These are phyloP conservation scores for Yamadazyma paraphyllophila DNA, from an alignment of 805 yeast genomes.

Conservation along the genomic window DNA sequence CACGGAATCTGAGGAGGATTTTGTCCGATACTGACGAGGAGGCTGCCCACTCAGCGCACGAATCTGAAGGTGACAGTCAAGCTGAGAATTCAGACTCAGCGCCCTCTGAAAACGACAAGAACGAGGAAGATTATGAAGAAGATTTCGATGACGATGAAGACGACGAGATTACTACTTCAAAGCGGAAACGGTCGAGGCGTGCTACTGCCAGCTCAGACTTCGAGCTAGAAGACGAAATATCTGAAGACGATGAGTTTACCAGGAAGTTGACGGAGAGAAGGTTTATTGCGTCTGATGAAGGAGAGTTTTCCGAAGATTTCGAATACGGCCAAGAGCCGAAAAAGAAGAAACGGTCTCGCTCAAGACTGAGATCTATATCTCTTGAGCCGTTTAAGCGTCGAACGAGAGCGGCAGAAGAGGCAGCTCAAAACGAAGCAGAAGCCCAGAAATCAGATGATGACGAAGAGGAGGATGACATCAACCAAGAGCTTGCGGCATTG, in stretches of 20 bases:
- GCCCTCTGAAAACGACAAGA: slow-evolving; percentile 17
- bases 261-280: slow-evolving; percentile 30
- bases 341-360: slow-evolving; percentile 14
- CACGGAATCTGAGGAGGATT: slow-evolving; percentile 1
- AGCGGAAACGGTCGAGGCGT: slow-evolving; percentile 1
- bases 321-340: slow-evolving; percentile 18
- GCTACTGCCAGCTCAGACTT: slow-evolving; percentile 19
- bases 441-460: slow-evolving; percentile 29
- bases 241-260: slow-evolving; percentile 24
- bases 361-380: slow-evolving; percentile 23
- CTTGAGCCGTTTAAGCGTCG: slow-evolving; percentile 21
- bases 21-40: slow-evolving; percentile 14
- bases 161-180: slow-evolving; percentile 6
- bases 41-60: slow-evolving; percentile 18
- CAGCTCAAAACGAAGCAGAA: slow-evolving; percentile 4
- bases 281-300: slow-evolving; percentile 38
- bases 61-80: slow-evolving; percentile 12
- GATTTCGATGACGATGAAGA: slow-evolving; percentile 16
- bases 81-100: slow-evolving; percentile 12
- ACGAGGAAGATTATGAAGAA: slow-evolving; percentile 21
- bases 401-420: slow-evolving; percentile 8
- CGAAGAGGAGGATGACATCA: slow-evolving; percentile 40
- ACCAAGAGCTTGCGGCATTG: slow-evolving; percentile 65
- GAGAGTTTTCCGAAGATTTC: slow-evolving; percentile 18
- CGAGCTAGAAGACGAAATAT: slow-evolving; percentile 20